Evolutionary conservation across 2,329 filamentous ascomycete genomes (phyloP), one percentile per base, ranked within the genome.

Genomic region (Penicillium sp.): DNA sequence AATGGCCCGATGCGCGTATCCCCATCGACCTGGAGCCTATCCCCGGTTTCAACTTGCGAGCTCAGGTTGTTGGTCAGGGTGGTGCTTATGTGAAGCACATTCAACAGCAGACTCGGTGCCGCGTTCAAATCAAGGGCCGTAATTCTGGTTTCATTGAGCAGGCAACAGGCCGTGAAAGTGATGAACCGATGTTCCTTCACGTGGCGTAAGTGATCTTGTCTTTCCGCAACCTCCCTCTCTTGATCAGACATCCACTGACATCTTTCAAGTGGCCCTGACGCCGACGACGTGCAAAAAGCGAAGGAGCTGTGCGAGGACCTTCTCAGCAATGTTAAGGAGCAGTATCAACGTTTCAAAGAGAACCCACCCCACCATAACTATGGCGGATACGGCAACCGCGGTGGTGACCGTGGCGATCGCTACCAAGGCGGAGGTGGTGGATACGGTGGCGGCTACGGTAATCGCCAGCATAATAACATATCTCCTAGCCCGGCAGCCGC

Each of bases 11-110:
- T 66, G 90, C 96, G 73, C 89, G 88, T 63, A 95, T 99, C 41
- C 86, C 89, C 1, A 91, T 99, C 60, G 83, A 84, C 55, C 83
- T 99, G 49, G 93, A 97, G 61, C 88, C 92, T 0, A 83, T 97
- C 45, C 89, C 86, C 19, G 93, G 93, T 16, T 99, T 99, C 75
- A 99, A 99, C 66, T 77, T 99, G 40, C 87, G 93, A 56, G 93
- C 93, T 44, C 91, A 97, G 68, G 92, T 99, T 39, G 93, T 99
- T 46, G 93, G 93, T 41, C 88, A 92, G 61, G 90, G 90, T 28
- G 93, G 93, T 52, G 87, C 89, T 36, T 96, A 97, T 66, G 93
- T 99, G 53, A 99, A 99, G 73, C 92, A 96, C 66, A 97, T 99
- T 58, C 93, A 97, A 72, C 85, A 91, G 66, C 90, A 95, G 72